Base-by-base conservation (phyloP, 2,329 filamentous ascomycete species). In the Purpureocillium lavendulum region DNA sequence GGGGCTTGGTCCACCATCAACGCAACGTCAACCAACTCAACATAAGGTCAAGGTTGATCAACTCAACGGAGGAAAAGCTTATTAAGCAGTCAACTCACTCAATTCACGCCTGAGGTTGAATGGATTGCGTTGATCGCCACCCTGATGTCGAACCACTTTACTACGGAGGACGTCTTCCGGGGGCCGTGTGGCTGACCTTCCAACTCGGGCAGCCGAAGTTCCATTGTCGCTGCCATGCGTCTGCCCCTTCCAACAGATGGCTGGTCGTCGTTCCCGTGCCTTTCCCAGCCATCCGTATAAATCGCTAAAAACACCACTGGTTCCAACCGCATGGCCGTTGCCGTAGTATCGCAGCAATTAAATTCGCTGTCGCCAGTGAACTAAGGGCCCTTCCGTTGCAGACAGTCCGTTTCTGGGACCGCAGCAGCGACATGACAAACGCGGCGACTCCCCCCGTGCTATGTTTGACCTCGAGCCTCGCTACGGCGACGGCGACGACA, bases 141-240 rank as follows among this genome's bases (percentile, higher is more conserved):
- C n/a, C n/a, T n/a, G n/a, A n/a, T n/a, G n/a, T n/a, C n/a, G 21
- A 26, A 26, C 21, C 31, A 33, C 31, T 16, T 33, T 33, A 16
- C 31, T 33, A 33, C 31, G 31, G 31, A 16, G 31, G 31, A 9
- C 31, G 31, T 16, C 12, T 33, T 33, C 14, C 31, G 31, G 31
- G 31, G 31, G 31, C 31, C 31, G 31, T 33, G 31, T 33, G 31
- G 31, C 31, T 33, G 31, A 16, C 16, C 31, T 33, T 33, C 31
- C 31, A 33, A 11, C 4, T 33, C 21, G 21, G 10, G 21, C 21
- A 26, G 21, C 10, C 21, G 21, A 26, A 26, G 10, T 26, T 26
- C 21, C 21, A 26, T 26, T 26, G 21, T 26, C 21, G 10, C 21
- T 26, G 10, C 21, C 21, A 26, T 6, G 31, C 31, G 11, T 33